Evolutionary conservation across 2,329 filamentous ascomycete genomes (phyloP), one percentile per base, ranked within the genome.

Genomic region (Verticillium longisporum): DNA sequence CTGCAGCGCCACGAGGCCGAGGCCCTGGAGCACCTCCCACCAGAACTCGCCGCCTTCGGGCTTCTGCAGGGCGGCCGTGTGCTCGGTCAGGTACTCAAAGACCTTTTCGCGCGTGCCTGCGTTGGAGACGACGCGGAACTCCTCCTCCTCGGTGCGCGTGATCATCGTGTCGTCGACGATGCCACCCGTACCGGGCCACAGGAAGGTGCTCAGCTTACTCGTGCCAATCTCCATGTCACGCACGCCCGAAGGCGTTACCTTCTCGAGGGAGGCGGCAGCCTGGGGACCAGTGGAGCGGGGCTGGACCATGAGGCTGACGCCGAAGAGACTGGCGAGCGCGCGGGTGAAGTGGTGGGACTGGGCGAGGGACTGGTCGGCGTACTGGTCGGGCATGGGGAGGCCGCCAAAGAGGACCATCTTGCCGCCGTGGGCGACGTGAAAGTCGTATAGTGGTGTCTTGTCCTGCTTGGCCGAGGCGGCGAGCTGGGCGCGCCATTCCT

Each of bases 401-500:
- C 92, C 92, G 65, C 91, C 94, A 76, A 97, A 99, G n/a, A 92
- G 91, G 57, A 97, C 94, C 86, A 98, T 95, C 78, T 96, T 97
- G 67, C 84, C 95, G 67, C 91, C 91, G 71, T 91, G 81, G 62
- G 85, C 82, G 64, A 93, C 70, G 74, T 96, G 90, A 26, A 96
- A 79, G 68, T 92, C 87, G 74, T 94, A 90, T 26, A 97, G 81
- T 33, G 88, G 87, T 2, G 91, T 96, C 76, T 83, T 88, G 68
- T 74, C 78, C 65, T 84, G 78, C 21, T 73, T 70, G 6, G 64
- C 66, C 15, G 69, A 64, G 36, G 68, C 64, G 32, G 68, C 66
- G 31, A 65, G 58, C 60, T 61, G 61, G 36, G 64, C 59, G n/a
- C 61, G 64, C 64, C 64, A 65, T 31, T 59, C 41, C 33, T 59